These are phyloP conservation scores for Epichloe gansuensis DNA, from an alignment of 2,329 filamentous ascomycete species.

Conservation along the genomic window DNA sequence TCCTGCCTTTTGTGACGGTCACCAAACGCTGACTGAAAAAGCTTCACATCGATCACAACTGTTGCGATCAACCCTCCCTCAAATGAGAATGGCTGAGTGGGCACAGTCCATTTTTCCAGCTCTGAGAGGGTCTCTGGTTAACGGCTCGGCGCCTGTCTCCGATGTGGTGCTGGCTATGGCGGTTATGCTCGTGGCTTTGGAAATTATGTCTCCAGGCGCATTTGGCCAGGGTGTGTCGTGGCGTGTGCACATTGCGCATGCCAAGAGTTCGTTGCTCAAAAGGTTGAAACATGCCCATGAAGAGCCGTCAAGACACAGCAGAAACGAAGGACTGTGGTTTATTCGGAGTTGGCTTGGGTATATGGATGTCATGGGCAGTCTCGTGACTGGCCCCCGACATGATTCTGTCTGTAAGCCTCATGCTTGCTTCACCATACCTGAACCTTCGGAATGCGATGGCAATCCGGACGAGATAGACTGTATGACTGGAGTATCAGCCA, in stretches of 20 bases:
- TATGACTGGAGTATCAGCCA: conserved; percentile 46
- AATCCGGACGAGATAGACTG: conserved; percentile 59
- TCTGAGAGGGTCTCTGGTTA: conserved; percentile 52
- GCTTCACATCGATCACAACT: conserved; percentile 72
- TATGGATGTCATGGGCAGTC: conserved; percentile 63
- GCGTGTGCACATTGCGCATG: conserved; percentile 66
- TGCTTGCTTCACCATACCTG: background rate
- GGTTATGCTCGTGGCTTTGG: conserved; percentile 73
- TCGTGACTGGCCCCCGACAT: conserved; percentile 41
- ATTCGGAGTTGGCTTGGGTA: conserved; percentile 75
- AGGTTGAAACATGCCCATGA: conserved; percentile 21
- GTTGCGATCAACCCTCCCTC: conserved; percentile 59
- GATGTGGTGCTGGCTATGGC: conserved; percentile 66
- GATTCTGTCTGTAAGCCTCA: background rate
- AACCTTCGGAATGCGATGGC: background rate
- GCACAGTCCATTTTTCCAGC: conserved; percentile 67
- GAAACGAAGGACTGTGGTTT: conserved; percentile 53
- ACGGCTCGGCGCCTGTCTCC: conserved; percentile 49
- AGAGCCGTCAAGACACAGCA: background rate
- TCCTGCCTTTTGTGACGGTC: too few relatives aligned
- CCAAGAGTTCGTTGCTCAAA: conserved; percentile 60
- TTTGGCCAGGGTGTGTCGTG: conserved; percentile 72
- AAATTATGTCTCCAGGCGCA: conserved; percentile 70
- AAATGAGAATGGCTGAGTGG: conserved; percentile 66
- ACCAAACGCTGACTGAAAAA: background rate